A percentile compares a stretch with the other conserved stretches of the same genome.
These are phyloP conservation scores for Cercophora samala DNA, from an alignment of 495 filamentous ascomycete genomes.

Conservation along the genomic window DNA sequence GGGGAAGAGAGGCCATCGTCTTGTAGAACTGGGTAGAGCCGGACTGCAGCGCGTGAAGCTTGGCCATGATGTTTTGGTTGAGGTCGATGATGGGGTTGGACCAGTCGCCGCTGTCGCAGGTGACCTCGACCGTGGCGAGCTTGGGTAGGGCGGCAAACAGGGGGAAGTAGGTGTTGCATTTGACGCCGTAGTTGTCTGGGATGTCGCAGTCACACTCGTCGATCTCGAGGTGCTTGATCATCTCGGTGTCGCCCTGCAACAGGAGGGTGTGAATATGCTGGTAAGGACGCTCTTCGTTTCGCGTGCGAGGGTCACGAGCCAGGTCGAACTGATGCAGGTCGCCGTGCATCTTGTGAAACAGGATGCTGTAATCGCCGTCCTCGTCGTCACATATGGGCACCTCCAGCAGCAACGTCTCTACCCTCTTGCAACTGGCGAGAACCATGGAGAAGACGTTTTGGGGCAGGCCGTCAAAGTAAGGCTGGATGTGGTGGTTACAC, in stretches of 20 bases:
- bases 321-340: constrained; percentile 12
- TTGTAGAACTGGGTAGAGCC: too few species aligned
- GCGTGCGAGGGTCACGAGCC: not conserved
- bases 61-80: not conserved
- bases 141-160: constrained; percentile 24
- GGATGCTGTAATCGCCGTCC: constrained; percentile 19
- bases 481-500: not conserved
- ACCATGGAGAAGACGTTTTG: constrained; percentile 27
- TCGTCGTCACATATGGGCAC: constrained; percentile 31
- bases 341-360: constrained; percentile 10
- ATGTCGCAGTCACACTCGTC: constrained; percentile 26
- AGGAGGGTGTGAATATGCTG: constrained; percentile 14
- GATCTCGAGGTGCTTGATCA: constrained; percentile 23
- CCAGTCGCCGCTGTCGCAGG: constrained; percentile 32
- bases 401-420: constrained; percentile 32
- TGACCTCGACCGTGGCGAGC: constrained; percentile 32
- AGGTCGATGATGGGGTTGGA: not conserved
- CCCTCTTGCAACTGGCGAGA: constrained; percentile 21
- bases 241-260: constrained; percentile 26
- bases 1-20: too few species aligned
- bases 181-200: constrained; percentile 26
- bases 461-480: constrained; percentile 23
- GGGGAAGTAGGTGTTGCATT: constrained; percentile 20
- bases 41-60: too few species aligned
- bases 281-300: constrained; percentile 10